Base-by-base conservation (phyloP, 1,284 basidiomycete genomes). In the Papiliotrema terrestris region DNA sequence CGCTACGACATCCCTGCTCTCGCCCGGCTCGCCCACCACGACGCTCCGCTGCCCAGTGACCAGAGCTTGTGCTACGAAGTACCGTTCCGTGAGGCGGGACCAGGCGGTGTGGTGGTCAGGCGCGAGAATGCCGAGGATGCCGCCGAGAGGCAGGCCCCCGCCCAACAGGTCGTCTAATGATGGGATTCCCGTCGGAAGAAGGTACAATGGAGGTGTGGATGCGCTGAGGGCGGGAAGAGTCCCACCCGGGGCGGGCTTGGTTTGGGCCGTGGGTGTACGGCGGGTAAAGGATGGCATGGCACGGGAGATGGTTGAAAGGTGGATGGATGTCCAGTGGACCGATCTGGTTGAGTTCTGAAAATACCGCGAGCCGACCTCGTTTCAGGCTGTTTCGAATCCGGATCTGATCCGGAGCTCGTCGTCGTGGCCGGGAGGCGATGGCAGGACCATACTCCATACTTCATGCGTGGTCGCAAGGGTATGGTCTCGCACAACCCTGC, bases 111-210 rank as follows among this genome's bases (percentile, higher is more conserved):
- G 87, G 25, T 81, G 74, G 77, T 97, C 90, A 0, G 92, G 87
- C 20, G 89, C 85, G 39, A 89, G 81, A 41, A 93, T 78, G 35
- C 88, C 80, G 39, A 90, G 75, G 11, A 83, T 82, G 55, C 87
- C 88, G 14, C 88, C 87, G 45, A 94, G 81, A 17, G 94, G 91
- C n/a, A 97, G 76, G 15, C 95, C 95, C 25, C 91, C 91, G 55
- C 91, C 92, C 35, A 98, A 83, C 55, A 98, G 83, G 71, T 98
- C 96, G 75, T 98, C 95, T n/a, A 98, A 81, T 4, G 93, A 92
- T 14, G 91, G 85, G 5, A 98, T 85, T 2, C 95, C 96, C 3
- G 90, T 91, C 0, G 92, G 94, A 19, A 88, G 83, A 57, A 90
- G 79, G 38, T 81, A 73, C 0, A 86, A 84, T 11, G 83, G 80